Evolutionary conservation across 495 filamentous ascomycete genomes (phyloP).

Genomic region (Neurospora sp.): DNA sequence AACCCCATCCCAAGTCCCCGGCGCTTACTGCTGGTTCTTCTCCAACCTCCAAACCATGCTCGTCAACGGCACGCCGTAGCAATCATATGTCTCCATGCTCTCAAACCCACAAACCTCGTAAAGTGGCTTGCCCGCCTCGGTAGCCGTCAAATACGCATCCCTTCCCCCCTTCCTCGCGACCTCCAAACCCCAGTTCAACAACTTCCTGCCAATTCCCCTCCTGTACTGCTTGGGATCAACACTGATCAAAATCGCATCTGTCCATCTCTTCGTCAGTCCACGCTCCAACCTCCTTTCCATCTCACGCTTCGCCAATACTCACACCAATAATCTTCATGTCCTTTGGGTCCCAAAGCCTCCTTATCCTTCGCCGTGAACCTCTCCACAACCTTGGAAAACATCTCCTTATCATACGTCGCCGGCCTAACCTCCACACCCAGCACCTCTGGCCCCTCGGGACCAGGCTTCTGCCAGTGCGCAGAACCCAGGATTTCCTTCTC

Average conservation of each 20-base stretch:
- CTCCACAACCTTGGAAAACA: neutral
- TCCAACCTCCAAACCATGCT: neutral
- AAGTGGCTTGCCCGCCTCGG: constrained; percentile 7
- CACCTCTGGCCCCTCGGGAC: neutral
- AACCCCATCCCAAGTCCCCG: neutral
- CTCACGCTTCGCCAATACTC: neutral
- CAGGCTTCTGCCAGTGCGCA: constrained; percentile 17
- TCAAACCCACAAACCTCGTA: constrained; percentile 13
- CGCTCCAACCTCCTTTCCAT: neutral
- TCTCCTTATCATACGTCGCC: neutral
- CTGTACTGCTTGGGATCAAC: constrained; percentile 15
- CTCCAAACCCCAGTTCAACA: constrained; percentile 14
- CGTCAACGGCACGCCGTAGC: neutral
- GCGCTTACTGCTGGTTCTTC: neutral
- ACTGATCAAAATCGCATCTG: constrained; percentile 12
- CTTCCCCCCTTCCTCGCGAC: constrained; percentile 3
- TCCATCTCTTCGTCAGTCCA: constrained; percentile 4
- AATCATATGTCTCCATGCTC: neutral
- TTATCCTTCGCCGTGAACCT: neutral
- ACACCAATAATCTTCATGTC: neutral
- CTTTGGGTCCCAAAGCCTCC: neutral
- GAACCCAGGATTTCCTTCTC: constrained; percentile 9
- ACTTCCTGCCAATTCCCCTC: constrained; percentile 15
- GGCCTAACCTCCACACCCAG: neutral
- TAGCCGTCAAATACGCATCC: constrained; percentile 11